Base-by-base conservation (phyloP, 2,329 filamentous ascomycete species). In the Colletotrichum viniferum region DNA sequence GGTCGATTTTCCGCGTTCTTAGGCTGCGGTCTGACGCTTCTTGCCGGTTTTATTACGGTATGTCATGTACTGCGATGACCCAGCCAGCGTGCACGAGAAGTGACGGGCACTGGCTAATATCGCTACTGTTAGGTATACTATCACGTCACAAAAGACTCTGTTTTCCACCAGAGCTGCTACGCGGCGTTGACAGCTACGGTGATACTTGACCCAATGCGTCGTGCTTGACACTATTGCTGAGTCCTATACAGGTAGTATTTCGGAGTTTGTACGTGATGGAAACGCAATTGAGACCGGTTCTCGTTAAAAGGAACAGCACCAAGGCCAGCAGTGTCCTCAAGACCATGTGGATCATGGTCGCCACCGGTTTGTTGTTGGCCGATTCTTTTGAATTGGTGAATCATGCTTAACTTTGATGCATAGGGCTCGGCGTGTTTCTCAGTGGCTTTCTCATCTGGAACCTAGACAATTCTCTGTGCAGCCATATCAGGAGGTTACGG, bases 131-230 rank as follows among this genome's bases (percentile, higher is more conserved):
- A 72, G 72, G 65, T 83, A 5, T 87, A 86, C 83, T 98, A 98
- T 84, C 94, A 96, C 81, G 92, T 94, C 77, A 91, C 96, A 18
- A 95, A 96, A 81, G 93, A 97, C 78, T 95, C 95, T 0, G 87
- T 91, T 2, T 97, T 97, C 83, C 95, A 97, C 84, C 95, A 97
- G 82, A 92, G 92, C 76, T 93, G 93, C 6, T 97, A 96, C 79
- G 94, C 92, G 3, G 81, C 94, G 5, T 85, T 97, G 58, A 97
- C 95, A 1, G 88, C 89, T 7, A 87, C 92, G 56, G 76, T 77
- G 28, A 30, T 7, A 6, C n/a, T 32, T n/a, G 10, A 9, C 5
- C 26, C 18, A 18, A 2, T 24, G 55, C 36, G 14, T 24, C 21
- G 36, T 30, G 38, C 21, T 36, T 10, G 30, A 30, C 13, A 56